Conservation (phyloP, 441 rosid genomes). For the Pelargonium fulgidum region DNA sequence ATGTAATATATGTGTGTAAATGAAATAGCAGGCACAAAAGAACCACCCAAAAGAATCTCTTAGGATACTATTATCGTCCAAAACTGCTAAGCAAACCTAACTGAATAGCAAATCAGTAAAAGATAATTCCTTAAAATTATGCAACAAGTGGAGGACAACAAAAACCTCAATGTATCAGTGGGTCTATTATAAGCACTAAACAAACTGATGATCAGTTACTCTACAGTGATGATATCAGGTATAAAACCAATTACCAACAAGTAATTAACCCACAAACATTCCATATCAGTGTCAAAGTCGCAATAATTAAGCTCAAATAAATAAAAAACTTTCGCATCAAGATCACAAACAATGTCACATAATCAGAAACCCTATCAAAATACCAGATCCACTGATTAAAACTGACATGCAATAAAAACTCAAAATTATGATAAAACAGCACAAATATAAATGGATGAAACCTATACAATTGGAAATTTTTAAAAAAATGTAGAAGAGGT, state of each 20-base stretch:
- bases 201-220: neutral
- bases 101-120: no score
- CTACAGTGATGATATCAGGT: neutral
- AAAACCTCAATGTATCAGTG: neutral
- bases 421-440: neutral
- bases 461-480: no score
- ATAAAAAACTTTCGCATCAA: neutral
- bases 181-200: no score
- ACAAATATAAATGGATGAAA: neutral
- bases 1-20: no score
- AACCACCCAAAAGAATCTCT: no score
- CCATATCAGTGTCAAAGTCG: neutral
- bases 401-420: constrained; percentile 44
- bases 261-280: neutral
- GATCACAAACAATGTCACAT: constrained; percentile 11
- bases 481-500: neutral
- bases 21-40: no score
- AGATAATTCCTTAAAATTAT: no score
- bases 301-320: neutral
- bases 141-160: neutral
- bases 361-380: constrained; percentile 7
- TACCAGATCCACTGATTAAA: constrained; percentile 33
- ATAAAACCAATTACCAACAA: neutral
- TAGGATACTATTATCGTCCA: no score
- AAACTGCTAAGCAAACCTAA: no score